Conservation (phyloP, 495 filamentous ascomycete genomes). For the Wilcoxina mikolae region DNA sequence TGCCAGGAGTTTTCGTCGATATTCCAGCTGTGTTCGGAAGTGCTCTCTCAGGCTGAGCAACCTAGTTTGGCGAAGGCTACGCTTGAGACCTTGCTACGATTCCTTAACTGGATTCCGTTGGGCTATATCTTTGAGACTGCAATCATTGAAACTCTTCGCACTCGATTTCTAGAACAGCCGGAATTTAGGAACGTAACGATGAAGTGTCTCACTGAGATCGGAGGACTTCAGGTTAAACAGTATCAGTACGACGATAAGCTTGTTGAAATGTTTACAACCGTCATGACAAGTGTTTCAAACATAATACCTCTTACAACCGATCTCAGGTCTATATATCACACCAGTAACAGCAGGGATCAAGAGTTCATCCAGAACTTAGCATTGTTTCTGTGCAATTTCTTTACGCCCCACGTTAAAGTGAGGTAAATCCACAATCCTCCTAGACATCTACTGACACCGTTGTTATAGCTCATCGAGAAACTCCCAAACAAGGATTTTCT, state of each 20-base stretch:
- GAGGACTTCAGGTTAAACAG: slow-evolving; percentile 64
- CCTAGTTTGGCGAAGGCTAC: slow-evolving; percentile 83
- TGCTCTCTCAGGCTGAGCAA: slow-evolving; percentile 75
- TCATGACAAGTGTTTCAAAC: slow-evolving; percentile 69
- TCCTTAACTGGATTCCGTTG: slow-evolving; percentile 96
- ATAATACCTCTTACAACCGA: slow-evolving; percentile 84
- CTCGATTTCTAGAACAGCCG: slow-evolving; percentile 72
- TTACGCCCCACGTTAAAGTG: slow-evolving; percentile 77
- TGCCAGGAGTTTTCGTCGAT: slow-evolving; percentile 94
- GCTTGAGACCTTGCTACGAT: slow-evolving; percentile 81
- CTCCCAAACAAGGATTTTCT: slow-evolving; percentile 88
- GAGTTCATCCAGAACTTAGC: slow-evolving; percentile 96
- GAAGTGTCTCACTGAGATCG: slow-evolving; percentile 95
- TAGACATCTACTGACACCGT: not conserved
- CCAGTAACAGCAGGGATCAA: slow-evolving; percentile 84
- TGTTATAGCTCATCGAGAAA: slow-evolving; percentile 70
- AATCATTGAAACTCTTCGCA: slow-evolving; percentile 85
- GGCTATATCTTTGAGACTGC: slow-evolving; percentile 97
- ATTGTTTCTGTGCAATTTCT: slow-evolving; percentile 91
- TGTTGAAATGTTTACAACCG: slow-evolving; percentile 92
- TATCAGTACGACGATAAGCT: slow-evolving; percentile 85
- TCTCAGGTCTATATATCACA: slow-evolving; percentile 72
- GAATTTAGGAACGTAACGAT: slow-evolving; percentile 94
- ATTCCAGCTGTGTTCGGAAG: slow-evolving; percentile 89
- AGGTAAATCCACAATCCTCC: not conserved